A percentile compares a stretch with the other conserved stretches of the same genome.
Evolutionary conservation across 2,329 filamentous ascomycete species (phyloP).

Genomic region (Alternaria brassicae): DNA sequence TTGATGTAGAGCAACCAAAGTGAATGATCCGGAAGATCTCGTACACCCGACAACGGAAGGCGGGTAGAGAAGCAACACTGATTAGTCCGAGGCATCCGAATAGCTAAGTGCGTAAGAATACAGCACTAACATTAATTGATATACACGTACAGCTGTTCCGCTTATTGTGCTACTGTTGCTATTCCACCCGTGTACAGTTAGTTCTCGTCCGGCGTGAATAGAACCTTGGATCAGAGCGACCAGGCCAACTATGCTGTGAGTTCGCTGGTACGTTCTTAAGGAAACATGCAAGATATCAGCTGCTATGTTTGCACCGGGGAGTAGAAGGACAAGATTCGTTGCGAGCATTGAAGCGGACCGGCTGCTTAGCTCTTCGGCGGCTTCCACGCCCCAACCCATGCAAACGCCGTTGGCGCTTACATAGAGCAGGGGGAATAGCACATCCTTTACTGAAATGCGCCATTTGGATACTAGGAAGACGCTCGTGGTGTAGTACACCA

Average conservation of each 20-base stretch:
- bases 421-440: conserved; percentile 4
- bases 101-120: neutral
- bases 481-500: conserved; percentile 18
- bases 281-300: conserved; percentile 16
- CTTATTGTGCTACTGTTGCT: neutral
- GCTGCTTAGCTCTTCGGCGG: conserved; percentile 15
- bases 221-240: conserved; percentile 12
- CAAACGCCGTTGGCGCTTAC: conserved; percentile 13
- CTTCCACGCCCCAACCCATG: conserved; percentile 6
- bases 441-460: neutral
- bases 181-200: neutral
- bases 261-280: conserved; percentile 3
- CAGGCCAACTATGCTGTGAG: conserved; percentile 9
- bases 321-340: conserved; percentile 19
- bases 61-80: conserved; percentile 8
- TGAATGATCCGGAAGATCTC: conserved; percentile 13
- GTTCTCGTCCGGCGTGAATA: conserved; percentile 8
- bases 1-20: conserved; percentile 15
- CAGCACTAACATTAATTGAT: neutral
- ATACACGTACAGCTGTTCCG: neutral
- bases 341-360: conserved; percentile 13
- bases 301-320: conserved; percentile 8
- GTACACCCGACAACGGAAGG: conserved; percentile 6
- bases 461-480: neutral
- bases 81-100: conserved; percentile 8